Base-by-base conservation (phyloP, 164 flowering plant genomes). In the Piper longum region DNA sequence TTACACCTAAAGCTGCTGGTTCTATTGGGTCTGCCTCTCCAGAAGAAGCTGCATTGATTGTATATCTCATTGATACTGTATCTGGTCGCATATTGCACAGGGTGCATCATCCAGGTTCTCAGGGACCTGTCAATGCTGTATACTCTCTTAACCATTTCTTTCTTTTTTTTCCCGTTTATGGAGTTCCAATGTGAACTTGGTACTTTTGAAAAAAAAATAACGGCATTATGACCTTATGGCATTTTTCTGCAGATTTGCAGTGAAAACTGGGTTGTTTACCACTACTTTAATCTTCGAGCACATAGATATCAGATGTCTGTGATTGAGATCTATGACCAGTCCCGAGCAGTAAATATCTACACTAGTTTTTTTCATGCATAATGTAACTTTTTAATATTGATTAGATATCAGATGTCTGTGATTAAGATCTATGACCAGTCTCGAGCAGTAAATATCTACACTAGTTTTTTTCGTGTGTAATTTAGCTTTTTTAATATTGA, bases 201-300 rank as follows among this genome's bases (percentile, higher is more conserved):
- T 62, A 11, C 8, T 14, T 39, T 6, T 4, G 7, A 7, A 1
- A 44, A 7, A 42, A 42, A 7, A 16, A 19, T 26, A 57, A 43
- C 44, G 43, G 66, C 45, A 55, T 43, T 57, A 64, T 62, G 2
- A 60, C 16, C 54, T 63, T 69, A 17, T 57, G 16, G 60, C 67
- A 4, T 66, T 73, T 65, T 4, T 70, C 19, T 79, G 74, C 70
- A 95, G 99, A 93, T 87, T 56, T 72, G 91, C 69, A 87, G 97
- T 69, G 99, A 95, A 83, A 95, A 95, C 72, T 95, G 99, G 97
- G 88, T 90, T 70, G 86, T 95, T 66, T 95, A 95, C 78, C 99
- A 95, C 81, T 95, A 95, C 77, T 95, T 95, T 67, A 91, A 91
- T 79, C 89, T 95, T 61, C 82, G 91, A 78, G 99, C 96, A 43